Percentiles rank a stretch among this genome's conserved stretches.
These are phyloP conservation scores for Populus euphratica DNA, from an alignment of 345 rosid genomes.

Conservation along the genomic window DNA sequence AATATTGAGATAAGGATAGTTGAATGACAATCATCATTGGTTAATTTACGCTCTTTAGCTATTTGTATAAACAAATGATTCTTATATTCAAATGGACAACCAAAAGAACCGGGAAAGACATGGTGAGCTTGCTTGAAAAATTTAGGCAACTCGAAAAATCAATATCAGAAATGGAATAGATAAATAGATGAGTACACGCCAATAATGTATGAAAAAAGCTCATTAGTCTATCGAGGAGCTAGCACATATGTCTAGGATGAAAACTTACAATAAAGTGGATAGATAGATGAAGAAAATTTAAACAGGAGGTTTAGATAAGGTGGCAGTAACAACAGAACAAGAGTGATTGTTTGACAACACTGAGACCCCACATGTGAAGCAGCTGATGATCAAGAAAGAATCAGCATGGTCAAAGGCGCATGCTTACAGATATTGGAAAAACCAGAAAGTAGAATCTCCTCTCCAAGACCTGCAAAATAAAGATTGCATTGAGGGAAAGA, in stretches of 20 bases:
- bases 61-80: no score
- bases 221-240: no score
- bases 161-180: no score
- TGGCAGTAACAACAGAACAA: background rate
- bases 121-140: no score
- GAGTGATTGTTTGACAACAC: background rate
- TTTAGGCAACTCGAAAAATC: no score
- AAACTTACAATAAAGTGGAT: background rate
- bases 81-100: no score
- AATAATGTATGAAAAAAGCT: no score
- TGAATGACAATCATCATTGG: no score
- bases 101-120: no score
- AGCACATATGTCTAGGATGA: background rate
- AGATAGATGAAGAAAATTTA: background rate
- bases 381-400: background rate
- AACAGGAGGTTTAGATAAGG: background rate
- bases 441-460: background rate
- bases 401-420: background rate
- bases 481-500: background rate
- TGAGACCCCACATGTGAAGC: background rate
- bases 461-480: background rate
- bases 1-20: no score
- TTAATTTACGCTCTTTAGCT: no score
- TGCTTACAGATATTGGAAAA: background rate
- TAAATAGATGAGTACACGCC: no score